A percentile compares a stretch with the other conserved stretches of the same genome.
Conservation (phyloP, 2,329 filamentous ascomycete genomes). For the Ciborinia camelliae region DNA sequence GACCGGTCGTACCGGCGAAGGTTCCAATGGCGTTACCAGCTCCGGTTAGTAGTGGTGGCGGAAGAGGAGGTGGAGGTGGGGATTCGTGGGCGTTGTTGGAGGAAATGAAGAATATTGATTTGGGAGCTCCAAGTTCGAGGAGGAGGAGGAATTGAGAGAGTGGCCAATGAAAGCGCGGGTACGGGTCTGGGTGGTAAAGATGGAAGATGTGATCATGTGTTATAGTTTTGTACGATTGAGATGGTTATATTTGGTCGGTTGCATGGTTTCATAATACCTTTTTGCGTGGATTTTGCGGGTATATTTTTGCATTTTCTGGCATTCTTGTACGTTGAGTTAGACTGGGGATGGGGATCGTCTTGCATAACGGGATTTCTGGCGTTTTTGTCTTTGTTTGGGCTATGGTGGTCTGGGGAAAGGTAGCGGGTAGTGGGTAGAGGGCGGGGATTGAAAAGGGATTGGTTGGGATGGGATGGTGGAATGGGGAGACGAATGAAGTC, state of each 20-base stretch:
- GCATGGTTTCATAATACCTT: constrained; percentile 1
- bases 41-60: not conserved
- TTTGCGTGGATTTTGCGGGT: too few species aligned
- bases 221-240: constrained; percentile 11
- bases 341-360: not conserved
- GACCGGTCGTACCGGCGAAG: constrained; percentile 66
- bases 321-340: not conserved
- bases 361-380: not conserved
- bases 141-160: constrained; percentile 23
- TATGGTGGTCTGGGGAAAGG: not conserved
- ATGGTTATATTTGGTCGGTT: not conserved
- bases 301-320: not conserved
- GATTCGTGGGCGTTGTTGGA: constrained; percentile 60
- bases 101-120: constrained; percentile 67
- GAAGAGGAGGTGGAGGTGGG: constrained; percentile 25
- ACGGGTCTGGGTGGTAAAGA: not conserved
- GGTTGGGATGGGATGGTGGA: not conserved
- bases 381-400: not conserved
- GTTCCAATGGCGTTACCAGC: constrained; percentile 48
- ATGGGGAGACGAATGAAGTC: not conserved
- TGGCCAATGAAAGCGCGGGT: too few species aligned
- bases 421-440: not conserved
- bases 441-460: not conserved
- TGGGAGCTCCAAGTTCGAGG: constrained; percentile 53
- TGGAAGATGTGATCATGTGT: not conserved